phyloP scores from a whole-genome alignment of 805 yeast species.

The Pichia manshurica region DNA sequence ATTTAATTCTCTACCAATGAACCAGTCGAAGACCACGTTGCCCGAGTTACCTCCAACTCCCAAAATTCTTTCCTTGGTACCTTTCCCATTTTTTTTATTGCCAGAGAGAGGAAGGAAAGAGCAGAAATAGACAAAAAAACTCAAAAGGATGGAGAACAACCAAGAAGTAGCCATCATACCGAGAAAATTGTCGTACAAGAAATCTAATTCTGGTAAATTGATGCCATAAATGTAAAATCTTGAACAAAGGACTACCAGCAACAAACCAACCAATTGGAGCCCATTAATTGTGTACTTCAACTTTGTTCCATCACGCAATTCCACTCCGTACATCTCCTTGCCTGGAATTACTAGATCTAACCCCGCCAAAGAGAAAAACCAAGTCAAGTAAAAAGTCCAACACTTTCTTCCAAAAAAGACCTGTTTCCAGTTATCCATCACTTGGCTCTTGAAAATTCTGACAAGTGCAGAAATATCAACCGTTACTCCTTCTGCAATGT shows the following conservation, averaged over 20 bases:
- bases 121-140: constrained; percentile 56
- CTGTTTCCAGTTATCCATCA: constrained; percentile 21
- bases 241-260: constrained; percentile 36
- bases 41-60: constrained; percentile 87
- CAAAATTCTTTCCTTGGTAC: constrained; percentile 61
- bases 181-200: constrained; percentile 61
- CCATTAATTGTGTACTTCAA: constrained; percentile 83
- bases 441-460: constrained; percentile 14
- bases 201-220: constrained; percentile 68
- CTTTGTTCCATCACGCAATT: constrained; percentile 67
- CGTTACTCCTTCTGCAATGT: constrained; percentile 44
- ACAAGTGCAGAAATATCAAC: constrained; percentile 36
- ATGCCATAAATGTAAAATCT: constrained; percentile 45
- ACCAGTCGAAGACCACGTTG: constrained; percentile 79
- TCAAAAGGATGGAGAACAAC: constrained; percentile 56
- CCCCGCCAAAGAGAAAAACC: constrained; percentile 65
- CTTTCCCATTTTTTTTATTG: constrained; percentile 41
- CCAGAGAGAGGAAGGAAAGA: constrained; percentile 56
- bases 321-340: constrained; percentile 64
- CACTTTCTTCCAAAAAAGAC: constrained; percentile 40
- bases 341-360: constrained; percentile 71
- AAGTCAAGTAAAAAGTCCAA: constrained; percentile 60
- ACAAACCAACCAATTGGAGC: constrained; percentile 41
- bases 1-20: constrained; percentile 92
- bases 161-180: constrained; percentile 60